A percentile compares a stretch with the other conserved stretches of the same genome.
phyloP scores from a whole-genome alignment of 495 filamentous ascomycete species.

The Diplogelasinospora grovesii region DNA sequence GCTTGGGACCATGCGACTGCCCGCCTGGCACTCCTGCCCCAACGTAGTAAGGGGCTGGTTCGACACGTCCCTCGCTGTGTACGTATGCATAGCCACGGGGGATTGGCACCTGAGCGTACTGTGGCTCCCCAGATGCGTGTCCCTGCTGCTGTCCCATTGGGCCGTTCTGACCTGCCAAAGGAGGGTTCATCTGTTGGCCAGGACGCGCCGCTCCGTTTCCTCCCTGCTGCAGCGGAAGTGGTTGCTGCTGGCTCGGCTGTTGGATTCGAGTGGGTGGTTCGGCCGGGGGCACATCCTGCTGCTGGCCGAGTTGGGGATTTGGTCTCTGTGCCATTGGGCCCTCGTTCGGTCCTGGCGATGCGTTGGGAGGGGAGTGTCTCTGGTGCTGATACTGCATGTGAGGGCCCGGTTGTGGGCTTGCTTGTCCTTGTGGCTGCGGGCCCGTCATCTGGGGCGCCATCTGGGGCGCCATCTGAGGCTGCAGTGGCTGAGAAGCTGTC shows the following conservation, averaged over 20 bases:
- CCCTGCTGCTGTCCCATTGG: constrained; percentile 2
- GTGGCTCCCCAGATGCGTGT: constrained; percentile 23
- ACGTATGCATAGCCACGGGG: constrained; percentile 39
- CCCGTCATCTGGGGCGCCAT: constrained; percentile 4
- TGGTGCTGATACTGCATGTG: constrained; percentile 7
- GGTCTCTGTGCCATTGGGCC: background rate
- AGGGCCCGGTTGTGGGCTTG: background rate
- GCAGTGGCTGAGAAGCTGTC: constrained; percentile 2
- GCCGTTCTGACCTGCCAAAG: background rate
- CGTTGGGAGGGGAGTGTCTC: background rate
- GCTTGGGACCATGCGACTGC: constrained; percentile 5
- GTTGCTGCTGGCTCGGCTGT: constrained; percentile 8
- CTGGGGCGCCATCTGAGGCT: constrained; percentile 4
- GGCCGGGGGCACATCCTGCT: background rate
- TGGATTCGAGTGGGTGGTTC: background rate
- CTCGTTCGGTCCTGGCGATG: background rate
- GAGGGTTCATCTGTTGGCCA: constrained; percentile 3
- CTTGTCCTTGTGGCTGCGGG: constrained; percentile 1
- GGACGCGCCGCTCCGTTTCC: background rate
- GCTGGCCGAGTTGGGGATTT: background rate
- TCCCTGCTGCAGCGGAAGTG: background rate
- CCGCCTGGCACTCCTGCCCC: constrained; percentile 9
- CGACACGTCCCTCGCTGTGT: constrained; percentile 35
- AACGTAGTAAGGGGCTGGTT: constrained; percentile 30
- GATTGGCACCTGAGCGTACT: constrained; percentile 42